phyloP scores from a whole-genome alignment of 441 rosid genomes.

The Populus tomentosa region DNA sequence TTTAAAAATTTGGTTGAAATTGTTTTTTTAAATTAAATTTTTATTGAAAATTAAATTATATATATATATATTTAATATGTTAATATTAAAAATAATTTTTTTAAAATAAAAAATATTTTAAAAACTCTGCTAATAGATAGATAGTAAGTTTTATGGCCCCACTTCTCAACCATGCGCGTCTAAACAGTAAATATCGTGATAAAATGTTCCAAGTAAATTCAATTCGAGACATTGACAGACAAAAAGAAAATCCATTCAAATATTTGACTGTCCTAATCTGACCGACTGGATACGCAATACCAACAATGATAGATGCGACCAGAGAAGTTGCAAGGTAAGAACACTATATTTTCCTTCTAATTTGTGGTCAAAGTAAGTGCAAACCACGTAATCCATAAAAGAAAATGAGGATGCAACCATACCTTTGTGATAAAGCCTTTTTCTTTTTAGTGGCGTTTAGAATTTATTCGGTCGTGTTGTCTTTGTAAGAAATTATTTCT shows the following conservation, averaged over 20 bases:
- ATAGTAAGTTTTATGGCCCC: no score
- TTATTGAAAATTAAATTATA: no score
- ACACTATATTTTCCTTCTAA: not conserved
- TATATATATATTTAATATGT: no score
- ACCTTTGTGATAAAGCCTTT: not conserved
- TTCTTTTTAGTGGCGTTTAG: not conserved
- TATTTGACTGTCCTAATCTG: not conserved
- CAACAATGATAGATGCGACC: not conserved
- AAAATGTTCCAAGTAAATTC: not conserved
- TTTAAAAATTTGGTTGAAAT: no score
- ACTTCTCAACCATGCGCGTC: no score
- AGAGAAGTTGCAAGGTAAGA: slow-evolving; percentile 6
- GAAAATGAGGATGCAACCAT: not conserved
- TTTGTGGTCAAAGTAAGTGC: not conserved
- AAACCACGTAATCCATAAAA: not conserved
- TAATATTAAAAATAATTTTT: no score
- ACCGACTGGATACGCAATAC: not conserved
- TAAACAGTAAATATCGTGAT: not conserved
- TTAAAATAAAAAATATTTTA: no score
- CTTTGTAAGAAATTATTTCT: no score
- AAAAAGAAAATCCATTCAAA: not conserved
- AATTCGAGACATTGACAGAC: not conserved
- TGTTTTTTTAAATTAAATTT: no score
- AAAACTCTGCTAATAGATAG: no score
- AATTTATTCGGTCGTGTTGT: not conserved